Evolutionary conservation across 176 grass and related monocot genomes (phyloP).

Genomic region (Hordeum vulgare): MorexV3_pseudomolecules_assembly NC_058520.1:12226122-12226621

Average conservation of each 20-base stretch:
- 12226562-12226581: not conserved
- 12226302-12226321: not conserved
- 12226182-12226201: conserved; percentile 8
- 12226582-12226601: not conserved
- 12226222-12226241: not conserved
- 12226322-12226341: not conserved
- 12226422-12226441: not conserved
- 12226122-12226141: conserved; percentile 1
- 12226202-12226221: not conserved
- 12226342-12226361: not conserved
- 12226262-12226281: not conserved
- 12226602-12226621: conserved; percentile 8
- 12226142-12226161: not conserved
- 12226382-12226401: not conserved
- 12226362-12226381: not conserved
- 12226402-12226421: not conserved
- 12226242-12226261: not conserved
- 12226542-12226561: not conserved
- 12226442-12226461: conserved; percentile 1
- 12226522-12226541: not conserved
- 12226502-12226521: not conserved
- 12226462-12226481: not conserved
- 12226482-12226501: not conserved
- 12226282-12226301: not conserved
- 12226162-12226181: conserved; percentile 5